Conservation (phyloP, 345 rosid genomes). For the Boechera stricta region DNA sequence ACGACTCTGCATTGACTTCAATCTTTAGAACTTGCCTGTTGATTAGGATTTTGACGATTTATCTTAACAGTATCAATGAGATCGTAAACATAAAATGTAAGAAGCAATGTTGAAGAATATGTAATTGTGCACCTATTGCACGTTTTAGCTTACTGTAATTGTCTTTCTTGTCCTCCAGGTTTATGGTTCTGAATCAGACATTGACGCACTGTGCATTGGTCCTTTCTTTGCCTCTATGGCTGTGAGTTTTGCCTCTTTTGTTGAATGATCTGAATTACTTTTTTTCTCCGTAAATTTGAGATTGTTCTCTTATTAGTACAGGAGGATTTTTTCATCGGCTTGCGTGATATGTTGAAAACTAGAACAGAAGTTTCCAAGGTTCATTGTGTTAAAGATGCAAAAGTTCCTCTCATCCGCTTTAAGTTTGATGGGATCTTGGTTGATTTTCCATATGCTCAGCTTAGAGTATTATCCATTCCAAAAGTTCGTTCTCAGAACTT, state of each 20-base stretch:
- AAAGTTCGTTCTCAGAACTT: slow-evolving; percentile 43
- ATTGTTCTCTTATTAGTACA: slow-evolving; percentile 35
- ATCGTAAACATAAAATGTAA: neutral
- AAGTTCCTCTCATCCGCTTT: slow-evolving; percentile 61
- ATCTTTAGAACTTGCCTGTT: too few species aligned
- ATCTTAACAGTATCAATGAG: neutral
- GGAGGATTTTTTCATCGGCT: slow-evolving; percentile 64
- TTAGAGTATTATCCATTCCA: slow-evolving; percentile 50
- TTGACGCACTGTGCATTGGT: slow-evolving; percentile 62
- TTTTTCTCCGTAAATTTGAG: neutral
- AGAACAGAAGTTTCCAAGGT: slow-evolving; percentile 52
- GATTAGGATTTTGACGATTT: too few species aligned
- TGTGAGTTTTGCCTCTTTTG: slow-evolving; percentile 44
- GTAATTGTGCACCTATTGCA: neutral
- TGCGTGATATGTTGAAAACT: slow-evolving; percentile 54
- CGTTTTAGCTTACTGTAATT: slow-evolving; percentile 21
- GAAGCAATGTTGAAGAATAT: slow-evolving; percentile 12
- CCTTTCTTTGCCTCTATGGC: slow-evolving; percentile 61
- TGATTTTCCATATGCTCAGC: slow-evolving; percentile 66
- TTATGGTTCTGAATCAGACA: slow-evolving; percentile 65
- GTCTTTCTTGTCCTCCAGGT: slow-evolving; percentile 46
- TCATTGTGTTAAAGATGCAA: slow-evolving; percentile 56
- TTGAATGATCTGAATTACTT: neutral
- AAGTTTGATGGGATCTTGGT: slow-evolving; percentile 62
- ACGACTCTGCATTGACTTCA: neutral